Percentiles rank a stretch among this genome's conserved stretches.
Evolutionary conservation across 345 rosid genomes (phyloP).

Genomic region (Brassica nigra): DNA sequence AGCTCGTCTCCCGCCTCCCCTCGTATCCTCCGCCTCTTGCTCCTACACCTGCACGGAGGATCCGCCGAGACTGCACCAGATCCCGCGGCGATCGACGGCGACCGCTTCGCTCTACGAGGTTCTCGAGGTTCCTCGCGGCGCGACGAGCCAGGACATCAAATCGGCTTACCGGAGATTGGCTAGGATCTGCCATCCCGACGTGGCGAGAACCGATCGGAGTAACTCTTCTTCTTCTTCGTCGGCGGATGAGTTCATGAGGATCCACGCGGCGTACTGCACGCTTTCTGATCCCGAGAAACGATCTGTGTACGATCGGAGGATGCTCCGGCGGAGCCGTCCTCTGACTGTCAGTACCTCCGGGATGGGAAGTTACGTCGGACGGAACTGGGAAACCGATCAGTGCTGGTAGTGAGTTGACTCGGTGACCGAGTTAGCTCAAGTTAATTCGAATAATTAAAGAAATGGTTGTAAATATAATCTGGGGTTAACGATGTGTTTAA

Average conservation of each 20-base stretch:
- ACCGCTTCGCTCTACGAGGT: constrained; percentile 62
- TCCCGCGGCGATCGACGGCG: constrained; percentile 19
- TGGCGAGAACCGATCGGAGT: constrained; percentile 44
- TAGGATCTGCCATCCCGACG: constrained; percentile 76
- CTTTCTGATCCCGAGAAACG: constrained; percentile 85
- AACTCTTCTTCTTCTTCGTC: constrained; percentile 32
- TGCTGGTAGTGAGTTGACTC: constrained; percentile 67
- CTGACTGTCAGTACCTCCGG: constrained; percentile 46
- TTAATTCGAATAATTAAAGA: not conserved
- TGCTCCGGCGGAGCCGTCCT: constrained; percentile 45
- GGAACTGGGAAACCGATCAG: constrained; percentile 94
- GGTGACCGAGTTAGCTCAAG: constrained; percentile 15
- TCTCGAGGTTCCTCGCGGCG: constrained; percentile 58
- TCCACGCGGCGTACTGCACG: constrained; percentile 76
- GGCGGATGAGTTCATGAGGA: constrained; percentile 67
- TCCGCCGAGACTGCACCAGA: constrained; percentile 14
- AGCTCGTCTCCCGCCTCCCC: not conserved
- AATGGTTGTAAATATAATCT: constrained; percentile 8
- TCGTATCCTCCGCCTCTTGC: constrained; percentile 9
- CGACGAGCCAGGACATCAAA: constrained; percentile 71
- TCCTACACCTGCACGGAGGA: constrained; percentile 14
- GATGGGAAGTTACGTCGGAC: constrained; percentile 47
- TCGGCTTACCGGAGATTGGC: constrained; percentile 74
- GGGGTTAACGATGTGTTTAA: constrained; percentile 13
- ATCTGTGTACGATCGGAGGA: constrained; percentile 63